These are phyloP conservation scores for Stereocaulon alpinum DNA, from an alignment of 495 filamentous ascomycete genomes.

Conservation along the genomic window DNA sequence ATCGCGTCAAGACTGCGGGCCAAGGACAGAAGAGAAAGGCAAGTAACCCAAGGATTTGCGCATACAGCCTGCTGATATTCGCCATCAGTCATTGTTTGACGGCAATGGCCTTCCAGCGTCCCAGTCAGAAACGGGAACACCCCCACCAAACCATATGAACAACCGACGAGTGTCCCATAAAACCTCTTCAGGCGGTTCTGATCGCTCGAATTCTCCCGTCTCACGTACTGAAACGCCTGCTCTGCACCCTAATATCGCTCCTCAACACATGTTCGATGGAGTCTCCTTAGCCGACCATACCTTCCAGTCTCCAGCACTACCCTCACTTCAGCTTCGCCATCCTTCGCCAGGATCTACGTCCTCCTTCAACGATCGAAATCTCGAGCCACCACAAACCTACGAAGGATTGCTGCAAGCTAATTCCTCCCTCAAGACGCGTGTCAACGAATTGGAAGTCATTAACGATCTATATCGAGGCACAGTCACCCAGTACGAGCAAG, in stretches of 20 bases:
- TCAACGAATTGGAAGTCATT: constrained; percentile 89
- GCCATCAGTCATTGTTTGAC: constrained; percentile 43
- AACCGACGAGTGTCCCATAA: constrained; percentile 63
- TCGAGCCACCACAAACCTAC: constrained; percentile 68
- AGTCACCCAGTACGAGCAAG: constrained; percentile 74
- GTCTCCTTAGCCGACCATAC: constrained; percentile 52
- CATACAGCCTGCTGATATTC: neutral
- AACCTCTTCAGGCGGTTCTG: constrained; percentile 58
- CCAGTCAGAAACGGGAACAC: constrained; percentile 47
- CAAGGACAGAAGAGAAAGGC: constrained; percentile 87
- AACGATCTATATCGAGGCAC: constrained; percentile 88
- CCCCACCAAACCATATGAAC: constrained; percentile 38
- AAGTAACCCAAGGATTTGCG: constrained; percentile 18
- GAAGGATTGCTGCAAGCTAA: constrained; percentile 70
- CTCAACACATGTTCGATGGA: constrained; percentile 70
- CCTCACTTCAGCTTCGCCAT: constrained; percentile 44
- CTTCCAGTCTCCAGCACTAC: constrained; percentile 49
- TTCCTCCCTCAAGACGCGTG: constrained; percentile 75
- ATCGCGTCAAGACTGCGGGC: constrained; percentile 86
- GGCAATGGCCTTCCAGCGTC: constrained; percentile 46
- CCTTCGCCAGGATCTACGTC: constrained; percentile 58
- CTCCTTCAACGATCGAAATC: constrained; percentile 62
- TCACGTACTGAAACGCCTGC: constrained; percentile 79
- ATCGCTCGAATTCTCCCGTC: constrained; percentile 74
- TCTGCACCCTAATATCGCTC: constrained; percentile 60